phyloP scores from a whole-genome alignment of 768 basidiomycete species.

The Boletellus ananiceps region DNA sequence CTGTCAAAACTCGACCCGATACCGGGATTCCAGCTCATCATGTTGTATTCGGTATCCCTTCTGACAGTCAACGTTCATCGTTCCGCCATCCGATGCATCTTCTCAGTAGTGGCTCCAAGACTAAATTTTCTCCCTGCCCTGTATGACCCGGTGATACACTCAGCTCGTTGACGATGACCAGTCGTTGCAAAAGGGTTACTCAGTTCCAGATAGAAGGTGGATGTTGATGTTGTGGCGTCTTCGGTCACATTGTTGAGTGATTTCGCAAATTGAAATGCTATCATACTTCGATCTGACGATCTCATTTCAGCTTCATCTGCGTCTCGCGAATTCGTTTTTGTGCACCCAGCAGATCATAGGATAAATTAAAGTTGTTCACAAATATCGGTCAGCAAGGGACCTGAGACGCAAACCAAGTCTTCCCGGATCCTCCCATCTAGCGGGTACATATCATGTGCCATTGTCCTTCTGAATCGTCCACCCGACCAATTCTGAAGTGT shows the following conservation, averaged over 20 bases:
- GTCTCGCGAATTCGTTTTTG: no score
- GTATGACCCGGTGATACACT: slow-evolving; percentile 50
- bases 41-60: slow-evolving; percentile 75
- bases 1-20: slow-evolving; percentile 63
- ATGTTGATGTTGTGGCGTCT: slow-evolving; percentile 50
- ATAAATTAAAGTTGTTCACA: no score
- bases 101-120: slow-evolving; percentile 23
- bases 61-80: slow-evolving; percentile 76
- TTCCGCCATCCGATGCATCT: slow-evolving; percentile 37
- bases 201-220: slow-evolving; percentile 39
- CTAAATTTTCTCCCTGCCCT: slow-evolving; percentile 43
- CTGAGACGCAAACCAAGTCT: no score
- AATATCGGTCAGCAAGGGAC: no score
- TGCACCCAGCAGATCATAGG: no score
- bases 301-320: slow-evolving; percentile 43
- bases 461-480: no score
- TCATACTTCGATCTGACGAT: background rate
- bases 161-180: slow-evolving; percentile 57
- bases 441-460: no score
- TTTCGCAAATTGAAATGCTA: no score
- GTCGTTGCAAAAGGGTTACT: slow-evolving; percentile 28
- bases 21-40: slow-evolving; percentile 68
- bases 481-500: no score
- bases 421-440: no score
- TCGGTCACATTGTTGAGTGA: slow-evolving; percentile 64